A percentile compares a stretch with the other conserved stretches of the same genome.
These are phyloP conservation scores for Spathaspora passalidarum DNA, from an alignment of 805 yeast genomes.

Conservation along the genomic window DNA sequence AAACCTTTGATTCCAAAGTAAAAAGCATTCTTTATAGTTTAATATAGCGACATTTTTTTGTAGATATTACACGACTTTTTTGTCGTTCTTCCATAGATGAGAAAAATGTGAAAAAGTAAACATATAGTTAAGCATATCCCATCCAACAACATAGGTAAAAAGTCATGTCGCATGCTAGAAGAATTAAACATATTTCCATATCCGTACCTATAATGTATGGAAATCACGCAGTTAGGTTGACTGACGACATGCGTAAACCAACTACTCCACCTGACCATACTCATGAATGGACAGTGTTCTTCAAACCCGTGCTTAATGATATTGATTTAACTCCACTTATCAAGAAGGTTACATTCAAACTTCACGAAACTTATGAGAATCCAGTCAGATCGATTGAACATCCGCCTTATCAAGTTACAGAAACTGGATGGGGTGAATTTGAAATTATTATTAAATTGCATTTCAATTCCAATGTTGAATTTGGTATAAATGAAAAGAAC, in stretches of 20 bases:
- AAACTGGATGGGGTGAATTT: conserved; percentile 99
- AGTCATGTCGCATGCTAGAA: conserved; percentile 15
- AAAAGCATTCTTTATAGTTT: too few relatives aligned
- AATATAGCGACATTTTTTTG: neutral
- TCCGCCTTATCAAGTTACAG: conserved; percentile 94
- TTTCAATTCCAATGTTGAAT: conserved; percentile 73
- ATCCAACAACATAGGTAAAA: neutral
- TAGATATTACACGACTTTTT: neutral
- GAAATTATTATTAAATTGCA: conserved; percentile 86
- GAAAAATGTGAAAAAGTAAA: neutral
- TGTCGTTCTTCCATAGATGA: neutral
- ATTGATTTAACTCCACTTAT: conserved; percentile 78
- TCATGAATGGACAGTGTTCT: conserved; percentile 92
- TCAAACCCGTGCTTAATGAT: conserved; percentile 66
- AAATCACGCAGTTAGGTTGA: conserved; percentile 34
- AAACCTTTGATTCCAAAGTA: conserved; percentile 50
- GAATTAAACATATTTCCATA: conserved; percentile 33
- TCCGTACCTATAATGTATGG: conserved; percentile 45
- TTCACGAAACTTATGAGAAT: conserved; percentile 90
- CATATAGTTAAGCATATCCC: too few relatives aligned
- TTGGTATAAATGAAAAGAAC: conserved; percentile 71
- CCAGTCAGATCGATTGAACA: conserved; percentile 81
- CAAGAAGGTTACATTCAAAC: conserved; percentile 87
- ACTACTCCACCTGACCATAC: conserved; percentile 79
- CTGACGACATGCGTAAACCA: conserved; percentile 36